Base-by-base conservation (phyloP, 129 eudicot genomes). In the Helichrysum umbraculigerum region DNA sequence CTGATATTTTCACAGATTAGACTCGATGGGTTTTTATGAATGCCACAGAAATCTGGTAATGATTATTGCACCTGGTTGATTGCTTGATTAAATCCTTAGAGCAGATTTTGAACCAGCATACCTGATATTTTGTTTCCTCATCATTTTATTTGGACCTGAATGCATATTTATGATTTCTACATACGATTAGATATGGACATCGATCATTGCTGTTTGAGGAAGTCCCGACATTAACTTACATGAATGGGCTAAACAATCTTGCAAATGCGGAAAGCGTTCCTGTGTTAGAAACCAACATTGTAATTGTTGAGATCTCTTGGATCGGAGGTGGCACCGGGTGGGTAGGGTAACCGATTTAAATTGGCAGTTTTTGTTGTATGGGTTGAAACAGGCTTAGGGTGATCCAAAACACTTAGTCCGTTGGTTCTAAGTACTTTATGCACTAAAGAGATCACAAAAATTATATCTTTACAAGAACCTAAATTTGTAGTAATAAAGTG, bases 121-220 rank as follows among this genome's bases (percentile, higher is more conserved):
- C 56, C 56, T 6, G 66, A 66, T 32, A 52, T 76, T 66, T 76
- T 76, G 79, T 66, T 76, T 76, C 32, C 19, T 75, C 19, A 17
- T 75, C 41, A 42, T 29, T 29, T 47, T 64, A 35, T 75, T 62
- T 64, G 22, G 33, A 44, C 41, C 50, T 50, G 41, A 42, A 62
- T 62, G 44, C 11, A 3, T 32, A 73, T 10, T 2, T 22, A 19
- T 29, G 15, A 61, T 74, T 41, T 44, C 2, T 29, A 7, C 7
- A 1, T 20, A 7, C 4, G 9, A 19, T 57, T 57, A n/a, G 47
- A 6, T 20, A 22, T 29, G 7, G 44, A 32, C 41, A 32, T 64
- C 28, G 28, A 25, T 25, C 28, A 25, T 25, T 25, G 28, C 28
- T 25, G 28, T 25, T 25, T 25, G 28, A 25, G 28, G 28, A 14